Evolutionary conservation across 1,284 basidiomycete species (phyloP).

Genomic region (Phylloporus sp.): DNA sequence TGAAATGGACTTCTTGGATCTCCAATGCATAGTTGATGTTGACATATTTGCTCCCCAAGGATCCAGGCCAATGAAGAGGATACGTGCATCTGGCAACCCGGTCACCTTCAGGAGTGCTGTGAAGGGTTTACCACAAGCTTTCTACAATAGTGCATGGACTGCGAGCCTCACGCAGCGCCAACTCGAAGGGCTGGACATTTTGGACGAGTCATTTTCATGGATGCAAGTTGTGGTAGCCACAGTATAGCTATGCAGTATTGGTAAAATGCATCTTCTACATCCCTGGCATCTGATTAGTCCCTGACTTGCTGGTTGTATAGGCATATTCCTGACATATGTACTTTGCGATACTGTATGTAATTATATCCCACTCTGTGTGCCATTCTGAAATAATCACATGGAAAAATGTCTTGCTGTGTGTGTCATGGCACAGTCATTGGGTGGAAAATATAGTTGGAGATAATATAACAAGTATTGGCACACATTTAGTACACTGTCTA

Average conservation of each 20-base stretch:
- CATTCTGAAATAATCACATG: not conserved
- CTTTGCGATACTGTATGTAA: too few species aligned
- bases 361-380: too few species aligned
- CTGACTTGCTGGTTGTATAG: too few species aligned
- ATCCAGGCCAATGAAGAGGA: not conserved
- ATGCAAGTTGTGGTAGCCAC: not conserved
- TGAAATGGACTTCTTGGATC: not conserved
- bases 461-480: not conserved
- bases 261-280: too few species aligned
- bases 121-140: not conserved
- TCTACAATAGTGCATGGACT: not conserved
- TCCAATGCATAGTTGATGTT: not conserved
- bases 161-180: not conserved
- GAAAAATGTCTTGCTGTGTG: not conserved
- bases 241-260: too few species aligned
- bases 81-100: not conserved
- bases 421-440: not conserved
- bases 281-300: too few species aligned
- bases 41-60: not conserved
- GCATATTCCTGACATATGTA: too few species aligned
- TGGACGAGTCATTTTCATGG: not conserved
- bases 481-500: not conserved
- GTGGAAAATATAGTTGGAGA: not conserved
- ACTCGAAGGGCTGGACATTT: not conserved
- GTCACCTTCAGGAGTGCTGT: not conserved